These are phyloP conservation scores for Tylopilus rubrobrunneus DNA, from an alignment of 768 basidiomycete species.

Conservation along the genomic window DNA sequence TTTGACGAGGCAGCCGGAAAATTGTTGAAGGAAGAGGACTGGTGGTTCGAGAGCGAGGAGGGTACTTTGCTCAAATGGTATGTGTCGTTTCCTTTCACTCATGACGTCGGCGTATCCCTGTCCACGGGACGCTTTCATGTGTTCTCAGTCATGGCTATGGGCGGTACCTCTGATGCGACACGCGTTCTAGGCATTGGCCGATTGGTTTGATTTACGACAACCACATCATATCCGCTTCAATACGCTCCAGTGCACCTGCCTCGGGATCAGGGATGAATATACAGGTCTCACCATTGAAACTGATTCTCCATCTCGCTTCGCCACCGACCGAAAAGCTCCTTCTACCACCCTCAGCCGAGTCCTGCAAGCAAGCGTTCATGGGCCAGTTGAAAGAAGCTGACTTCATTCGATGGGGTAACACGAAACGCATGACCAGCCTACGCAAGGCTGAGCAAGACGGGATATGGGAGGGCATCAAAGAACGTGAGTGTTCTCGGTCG, in stretches of 20 bases:
- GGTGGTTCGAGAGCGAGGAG: constrained; percentile 96
- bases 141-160: neutral
- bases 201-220: constrained; percentile 92
- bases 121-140: neutral
- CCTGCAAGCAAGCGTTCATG: constrained; percentile 93
- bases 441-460: constrained; percentile 92
- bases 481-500: constrained; percentile 58
- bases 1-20: constrained; percentile 83
- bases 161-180: constrained; percentile 7
- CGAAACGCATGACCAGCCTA: constrained; percentile 87
- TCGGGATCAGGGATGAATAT: constrained; percentile 38
- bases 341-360: constrained; percentile 72
- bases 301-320: constrained; percentile 82
- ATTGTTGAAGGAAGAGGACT: constrained; percentile 78
- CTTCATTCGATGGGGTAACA: constrained; percentile 95
- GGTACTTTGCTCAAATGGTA: constrained; percentile 86
- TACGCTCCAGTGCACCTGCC: constrained; percentile 38
- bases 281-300: constrained; percentile 56
- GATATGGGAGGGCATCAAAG: constrained; percentile 94
- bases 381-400: constrained; percentile 96
- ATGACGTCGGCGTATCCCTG: neutral
- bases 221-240: constrained; percentile 60
- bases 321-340: constrained; percentile 86
- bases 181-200: constrained; percentile 88
- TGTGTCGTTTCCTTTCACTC: constrained; percentile 22